These are phyloP conservation scores for Lachancea sp. DNA, from an alignment of 805 yeast genomes.

Conservation along the genomic window DNA sequence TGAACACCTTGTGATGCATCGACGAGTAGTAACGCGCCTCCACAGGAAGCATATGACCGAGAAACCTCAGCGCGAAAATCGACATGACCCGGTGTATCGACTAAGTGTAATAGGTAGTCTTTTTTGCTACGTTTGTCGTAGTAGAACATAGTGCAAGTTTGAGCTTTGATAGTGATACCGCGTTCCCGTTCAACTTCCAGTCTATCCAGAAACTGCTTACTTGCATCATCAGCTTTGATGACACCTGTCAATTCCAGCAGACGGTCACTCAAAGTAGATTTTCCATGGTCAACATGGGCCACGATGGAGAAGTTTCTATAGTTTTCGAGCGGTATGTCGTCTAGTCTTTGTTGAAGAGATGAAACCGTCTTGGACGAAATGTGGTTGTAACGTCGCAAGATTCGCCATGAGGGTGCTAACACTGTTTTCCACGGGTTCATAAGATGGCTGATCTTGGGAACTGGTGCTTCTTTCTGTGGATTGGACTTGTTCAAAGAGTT, in stretches of 20 bases:
- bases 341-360: constrained; percentile 49
- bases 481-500: not conserved
- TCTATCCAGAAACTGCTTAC: constrained; percentile 82
- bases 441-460: not conserved
- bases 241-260: constrained; percentile 85
- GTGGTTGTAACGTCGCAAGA: constrained; percentile 5
- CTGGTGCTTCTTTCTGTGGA: not conserved
- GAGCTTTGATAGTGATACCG: constrained; percentile 96
- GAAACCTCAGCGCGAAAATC: constrained; percentile 88
- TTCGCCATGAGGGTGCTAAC: not conserved
- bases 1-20: constrained; percentile 97
- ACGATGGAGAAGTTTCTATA: constrained; percentile 90
- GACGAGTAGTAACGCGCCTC: constrained; percentile 82
- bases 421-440: constrained; percentile 1
- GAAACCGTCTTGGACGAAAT: constrained; percentile 4
- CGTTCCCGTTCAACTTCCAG: constrained; percentile 93
- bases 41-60: constrained; percentile 91
- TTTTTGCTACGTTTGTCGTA: constrained; percentile 44
- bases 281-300: constrained; percentile 91
- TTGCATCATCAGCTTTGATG: constrained; percentile 57
- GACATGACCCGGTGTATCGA: constrained; percentile 97
- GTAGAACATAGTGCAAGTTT: constrained; percentile 91
- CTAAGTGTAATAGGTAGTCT: constrained; percentile 82
- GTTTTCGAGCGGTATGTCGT: constrained; percentile 73
- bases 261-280: constrained; percentile 85